Evolutionary conservation across 495 filamentous ascomycete genomes (phyloP), one percentile per base, ranked within the genome.

Genomic region (Neurospora terricola): DNA sequence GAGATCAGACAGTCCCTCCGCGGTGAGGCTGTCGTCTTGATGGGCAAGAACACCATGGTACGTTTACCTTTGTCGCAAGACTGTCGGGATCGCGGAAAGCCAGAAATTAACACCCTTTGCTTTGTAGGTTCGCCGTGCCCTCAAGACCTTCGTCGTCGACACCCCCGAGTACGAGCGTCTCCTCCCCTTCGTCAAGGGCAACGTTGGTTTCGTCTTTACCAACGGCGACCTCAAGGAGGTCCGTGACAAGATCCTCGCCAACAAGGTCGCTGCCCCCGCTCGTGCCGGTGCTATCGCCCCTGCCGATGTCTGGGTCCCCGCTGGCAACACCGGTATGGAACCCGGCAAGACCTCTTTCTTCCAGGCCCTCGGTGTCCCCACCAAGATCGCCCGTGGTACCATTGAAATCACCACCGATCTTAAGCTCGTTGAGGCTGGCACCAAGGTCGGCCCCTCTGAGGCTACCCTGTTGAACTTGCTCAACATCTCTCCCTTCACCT

Each of bases 321-420:
- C 93, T 75, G 95, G 96, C 85, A 99, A 97, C 90, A 99, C 96
- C 76, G 96, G 96, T 88, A 99, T 99, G 96, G 96, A 99, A 85
- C 96, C 96, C 82, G 96, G 96, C 86, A 99, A 99, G 91, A 99
- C 96, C 78, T 97, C 96, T 78, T 99, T 99, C 94, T 99, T 99
- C 94, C 96, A 99, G 90, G 96, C 96, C 81, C 96, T 99, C 83
- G 96, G 96, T 92, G 93, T 99, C 84, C 96, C 96, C 82, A 99
- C 96, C 88, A 99, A 99, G 92, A 99, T 99, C 86, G 96, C 96
- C 80, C 96, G 96, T 97, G 96, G 96, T 94, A 99, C 96, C 87
- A 98, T 99, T 83, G 96, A 99, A 94, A 99, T 99, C 84, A 97
- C 94, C 71, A 90, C 91, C 79, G 96, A 99, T 81, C 87, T 99